Evolutionary conservation across 352 stramenopile species (phyloP).

Genomic region (Lagenidium sp.): DNA sequence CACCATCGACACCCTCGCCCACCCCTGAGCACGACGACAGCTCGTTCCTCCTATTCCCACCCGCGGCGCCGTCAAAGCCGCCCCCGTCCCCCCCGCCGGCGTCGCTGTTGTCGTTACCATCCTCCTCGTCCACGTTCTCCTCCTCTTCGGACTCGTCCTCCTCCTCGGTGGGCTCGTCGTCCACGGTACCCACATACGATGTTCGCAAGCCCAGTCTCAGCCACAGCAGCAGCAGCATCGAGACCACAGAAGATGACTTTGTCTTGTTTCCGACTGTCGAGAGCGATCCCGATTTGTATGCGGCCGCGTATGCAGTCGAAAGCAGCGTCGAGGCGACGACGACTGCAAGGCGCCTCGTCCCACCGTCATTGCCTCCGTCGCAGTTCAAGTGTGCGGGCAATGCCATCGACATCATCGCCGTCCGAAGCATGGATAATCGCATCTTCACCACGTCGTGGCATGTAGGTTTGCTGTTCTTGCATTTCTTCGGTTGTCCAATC

Average conservation of each 20-base stretch:
- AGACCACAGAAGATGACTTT: conserved; percentile 10
- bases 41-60: neutral
- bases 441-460: conserved; percentile 70
- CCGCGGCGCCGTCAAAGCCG: neutral
- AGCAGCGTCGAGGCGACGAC: conserved; percentile 1
- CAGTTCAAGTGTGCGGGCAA: conserved; percentile 69
- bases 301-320: conserved; percentile 6
- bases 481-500: neutral
- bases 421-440: conserved; percentile 42
- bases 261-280: conserved; percentile 11
- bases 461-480: conserved; percentile 20
- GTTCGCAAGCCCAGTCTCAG: too few relatives aligned
- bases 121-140: neutral
- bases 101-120: neutral
- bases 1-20: neutral
- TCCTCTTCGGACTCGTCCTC: neutral
- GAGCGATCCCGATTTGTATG: too few relatives aligned
- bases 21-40: neutral
- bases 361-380: too few relatives aligned
- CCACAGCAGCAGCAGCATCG: conserved; percentile 3
- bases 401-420: conserved; percentile 70
- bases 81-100: neutral
- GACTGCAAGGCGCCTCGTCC: conserved; percentile 2
- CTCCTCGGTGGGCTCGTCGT: neutral
- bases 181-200: too few relatives aligned